Evolutionary conservation across 2,329 filamentous ascomycete genomes (phyloP).

Genomic region (Sclerotinia subarctica): DNA sequence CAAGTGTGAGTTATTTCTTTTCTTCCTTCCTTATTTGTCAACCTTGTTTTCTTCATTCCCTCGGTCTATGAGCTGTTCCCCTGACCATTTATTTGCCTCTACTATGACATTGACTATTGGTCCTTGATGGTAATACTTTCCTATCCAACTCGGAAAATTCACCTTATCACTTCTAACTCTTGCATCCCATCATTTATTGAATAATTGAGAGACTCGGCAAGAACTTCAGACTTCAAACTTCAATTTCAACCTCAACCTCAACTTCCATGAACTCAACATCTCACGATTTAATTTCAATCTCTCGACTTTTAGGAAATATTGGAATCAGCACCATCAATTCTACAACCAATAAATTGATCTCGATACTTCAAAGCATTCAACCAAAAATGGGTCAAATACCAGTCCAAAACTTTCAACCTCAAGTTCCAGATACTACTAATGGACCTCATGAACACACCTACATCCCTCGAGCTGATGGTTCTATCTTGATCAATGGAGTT

Average conservation of each 20-base stretch:
- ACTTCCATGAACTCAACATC: background rate
- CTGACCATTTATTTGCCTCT: background rate
- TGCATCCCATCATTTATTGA: too few species aligned
- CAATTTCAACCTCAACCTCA: background rate
- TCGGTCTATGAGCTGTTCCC: background rate
- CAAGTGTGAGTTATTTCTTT: constrained; percentile 22
- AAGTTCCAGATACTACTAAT: constrained; percentile 55
- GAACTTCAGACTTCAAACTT: background rate
- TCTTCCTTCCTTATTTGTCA: background rate
- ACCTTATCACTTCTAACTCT: background rate
- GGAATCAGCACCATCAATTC: background rate
- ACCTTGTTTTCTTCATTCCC: background rate
- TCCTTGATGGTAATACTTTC: background rate
- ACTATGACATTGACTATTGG: background rate
- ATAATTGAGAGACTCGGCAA: background rate
- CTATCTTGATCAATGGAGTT: constrained; percentile 29
- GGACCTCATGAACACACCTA: constrained; percentile 56
- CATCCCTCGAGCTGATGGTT: constrained; percentile 44
- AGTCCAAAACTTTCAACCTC: constrained; percentile 56
- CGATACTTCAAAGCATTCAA: constrained; percentile 29
- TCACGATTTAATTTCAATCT: background rate
- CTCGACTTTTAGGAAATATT: background rate
- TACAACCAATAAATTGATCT: background rate
- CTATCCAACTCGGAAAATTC: background rate
- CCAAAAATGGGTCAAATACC: constrained; percentile 39